Conservation (phyloP, 2,329 filamentous ascomycete species). For the Gnomoniopsis sp. region DNA sequence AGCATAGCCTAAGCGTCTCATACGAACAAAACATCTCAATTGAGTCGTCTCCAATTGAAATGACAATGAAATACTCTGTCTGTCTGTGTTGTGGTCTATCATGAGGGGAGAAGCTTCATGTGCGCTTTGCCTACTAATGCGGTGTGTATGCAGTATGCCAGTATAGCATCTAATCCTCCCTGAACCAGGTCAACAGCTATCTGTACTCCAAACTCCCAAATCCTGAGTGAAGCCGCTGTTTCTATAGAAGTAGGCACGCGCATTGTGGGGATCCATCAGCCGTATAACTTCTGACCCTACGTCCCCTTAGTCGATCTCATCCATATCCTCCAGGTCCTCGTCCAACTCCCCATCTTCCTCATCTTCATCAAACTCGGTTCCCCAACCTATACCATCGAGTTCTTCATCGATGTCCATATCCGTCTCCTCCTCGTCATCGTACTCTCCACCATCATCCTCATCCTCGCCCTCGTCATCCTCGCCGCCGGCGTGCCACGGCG, state of each 20-base stretch:
- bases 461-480: neutral
- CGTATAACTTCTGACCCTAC: neutral
- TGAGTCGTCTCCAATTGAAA: neutral
- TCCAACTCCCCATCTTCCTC: neutral
- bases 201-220: neutral
- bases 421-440: neutral
- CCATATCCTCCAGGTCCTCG: neutral
- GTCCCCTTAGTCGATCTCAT: neutral
- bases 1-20: no score
- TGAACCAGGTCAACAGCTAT: neutral
- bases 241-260: neutral
- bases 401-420: neutral
- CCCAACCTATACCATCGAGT: neutral
- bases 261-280: neutral
- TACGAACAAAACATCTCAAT: neutral
- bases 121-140: neutral
- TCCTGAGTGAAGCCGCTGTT: neutral
- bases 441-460: neutral
- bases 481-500: neutral
- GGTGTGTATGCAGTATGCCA: neutral
- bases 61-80: neutral
- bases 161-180: neutral
- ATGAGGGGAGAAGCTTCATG: neutral
- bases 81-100: neutral
- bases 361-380: neutral